A percentile compares a stretch with the other conserved stretches of the same genome.
Conservation (phyloP, 2,329 filamentous ascomycete genomes). For the Penicillium olsonii region DNA sequence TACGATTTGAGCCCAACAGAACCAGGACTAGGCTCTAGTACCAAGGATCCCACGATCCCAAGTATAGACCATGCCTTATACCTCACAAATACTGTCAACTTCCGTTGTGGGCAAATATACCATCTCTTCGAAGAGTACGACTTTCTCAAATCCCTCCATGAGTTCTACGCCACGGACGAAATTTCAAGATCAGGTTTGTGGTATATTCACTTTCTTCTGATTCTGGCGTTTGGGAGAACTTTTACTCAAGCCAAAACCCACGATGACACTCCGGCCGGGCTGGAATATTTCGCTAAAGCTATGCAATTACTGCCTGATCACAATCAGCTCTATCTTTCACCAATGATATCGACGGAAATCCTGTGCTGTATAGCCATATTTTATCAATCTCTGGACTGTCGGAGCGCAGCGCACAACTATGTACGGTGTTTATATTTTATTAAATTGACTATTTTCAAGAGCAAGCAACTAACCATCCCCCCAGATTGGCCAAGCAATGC, state of each 20-base stretch:
- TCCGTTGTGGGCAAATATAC: constrained; percentile 55
- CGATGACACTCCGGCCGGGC: background rate
- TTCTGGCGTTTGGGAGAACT: background rate
- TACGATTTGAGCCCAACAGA: background rate
- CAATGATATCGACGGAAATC: constrained; percentile 52
- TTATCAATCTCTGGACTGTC: constrained; percentile 52
- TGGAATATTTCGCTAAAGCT: background rate
- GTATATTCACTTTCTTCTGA: background rate
- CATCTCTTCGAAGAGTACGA: constrained; percentile 49
- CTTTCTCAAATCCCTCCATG: background rate
- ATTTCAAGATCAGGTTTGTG: background rate
- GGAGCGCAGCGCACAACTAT: constrained; percentile 52
- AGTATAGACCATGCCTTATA: constrained; percentile 54
- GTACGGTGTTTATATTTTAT: constrained; percentile 33
- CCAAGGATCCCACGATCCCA: constrained; percentile 35
- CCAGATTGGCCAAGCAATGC: constrained; percentile 57
- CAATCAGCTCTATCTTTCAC: constrained; percentile 11
- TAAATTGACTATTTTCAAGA: background rate
- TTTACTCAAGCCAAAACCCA: background rate
- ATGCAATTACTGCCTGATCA: background rate
- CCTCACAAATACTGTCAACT: constrained; percentile 57
- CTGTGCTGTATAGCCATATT: constrained; percentile 53
- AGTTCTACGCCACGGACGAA: background rate
- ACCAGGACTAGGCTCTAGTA: background rate
- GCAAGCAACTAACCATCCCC: background rate